Evolutionary conservation across 768 basidiomycete genomes (phyloP), one percentile per base, ranked within the genome.

Genomic region (Brasilioporus rufonigricans): DNA sequence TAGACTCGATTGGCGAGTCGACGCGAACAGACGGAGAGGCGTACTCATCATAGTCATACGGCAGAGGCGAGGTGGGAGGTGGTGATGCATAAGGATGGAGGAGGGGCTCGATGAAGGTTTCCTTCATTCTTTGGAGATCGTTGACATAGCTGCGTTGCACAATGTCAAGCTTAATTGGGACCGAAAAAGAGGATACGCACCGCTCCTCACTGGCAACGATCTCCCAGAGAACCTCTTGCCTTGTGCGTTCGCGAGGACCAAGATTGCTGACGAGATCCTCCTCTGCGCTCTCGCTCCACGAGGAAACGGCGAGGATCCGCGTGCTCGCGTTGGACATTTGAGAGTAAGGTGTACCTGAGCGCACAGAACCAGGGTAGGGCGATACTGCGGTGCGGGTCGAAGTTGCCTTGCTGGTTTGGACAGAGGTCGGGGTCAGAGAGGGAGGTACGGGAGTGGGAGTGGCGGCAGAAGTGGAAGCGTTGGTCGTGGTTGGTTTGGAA

Each of bases 171-270:
- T 44, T 54, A 57, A 63, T 51, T 66, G 49, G 21, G 44, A 18
- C 38, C 19, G 44, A 49, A 38, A 27, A 56, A 57, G 33, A 39
- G 11, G 48, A 44, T 16, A 48, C 82, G 48, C 65, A 92, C 91
- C 94, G 85, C 71, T 98, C 93, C 74, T 98, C 95, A 61, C 91
- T 93, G 29, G 90, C 88, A 46, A 98, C 93, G 61, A 98, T 98
- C 76, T 98, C 95, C 77, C 93, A 97, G 26, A 98, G 72, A 7
- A 98, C 95, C 74, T 98, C 95, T 71, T 98, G 95, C 49, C 95
- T 83, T 36, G 95, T 97, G 54, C 95, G 84, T 70, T 98, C 95
- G 56, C 92, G 84, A 43, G 92, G 86, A n/a, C 93, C 92, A 33
- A 98, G 77, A 66, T 98, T 93, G 43, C 87, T 86, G 19, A 98